Conservation (phyloP, 2,329 filamentous ascomycete species). For the Sporothrix brasiliensis region DNA sequence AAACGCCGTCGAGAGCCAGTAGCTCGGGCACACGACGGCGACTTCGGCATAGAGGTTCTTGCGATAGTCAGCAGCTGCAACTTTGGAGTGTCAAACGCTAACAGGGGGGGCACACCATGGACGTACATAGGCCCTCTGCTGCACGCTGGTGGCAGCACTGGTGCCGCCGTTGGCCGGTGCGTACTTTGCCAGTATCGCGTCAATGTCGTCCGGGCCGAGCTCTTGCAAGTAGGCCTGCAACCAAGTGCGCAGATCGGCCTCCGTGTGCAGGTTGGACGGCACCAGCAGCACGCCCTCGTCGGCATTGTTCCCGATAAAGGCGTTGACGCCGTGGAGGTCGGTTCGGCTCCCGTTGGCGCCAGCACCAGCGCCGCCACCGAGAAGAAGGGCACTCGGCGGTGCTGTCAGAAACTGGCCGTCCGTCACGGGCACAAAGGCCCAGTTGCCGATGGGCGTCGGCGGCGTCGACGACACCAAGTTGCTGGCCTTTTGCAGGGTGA, state of each 20-base stretch:
- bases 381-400: conserved; percentile 41
- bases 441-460: conserved; percentile 28
- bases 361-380: too few species aligned
- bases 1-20: conserved; percentile 55
- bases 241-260: conserved; percentile 46
- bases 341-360: too few species aligned
- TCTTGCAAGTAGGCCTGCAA: conserved; percentile 47
- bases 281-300: conserved; percentile 54
- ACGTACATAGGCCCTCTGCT: conserved; percentile 49
- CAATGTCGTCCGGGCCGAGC: not conserved
- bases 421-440: conserved; percentile 45
- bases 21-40: conserved; percentile 57
- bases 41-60: conserved; percentile 55
- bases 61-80: not conserved
- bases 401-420: conserved; percentile 43
- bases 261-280: conserved; percentile 49
- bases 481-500: conserved; percentile 39
- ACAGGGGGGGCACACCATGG: too few species aligned
- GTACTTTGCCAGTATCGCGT: not conserved
- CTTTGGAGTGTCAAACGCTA: too few species aligned
- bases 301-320: conserved; percentile 47
- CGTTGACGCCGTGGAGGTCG: conserved; percentile 39
- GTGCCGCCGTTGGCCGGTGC: conserved; percentile 30
- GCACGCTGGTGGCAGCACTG: conserved; percentile 50
- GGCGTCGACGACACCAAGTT: conserved; percentile 36